Percentiles rank a stretch among this genome's conserved stretches.
Conservation (phyloP, 2,329 filamentous ascomycete genomes). For the Dryadomyces quercivorus region DNA sequence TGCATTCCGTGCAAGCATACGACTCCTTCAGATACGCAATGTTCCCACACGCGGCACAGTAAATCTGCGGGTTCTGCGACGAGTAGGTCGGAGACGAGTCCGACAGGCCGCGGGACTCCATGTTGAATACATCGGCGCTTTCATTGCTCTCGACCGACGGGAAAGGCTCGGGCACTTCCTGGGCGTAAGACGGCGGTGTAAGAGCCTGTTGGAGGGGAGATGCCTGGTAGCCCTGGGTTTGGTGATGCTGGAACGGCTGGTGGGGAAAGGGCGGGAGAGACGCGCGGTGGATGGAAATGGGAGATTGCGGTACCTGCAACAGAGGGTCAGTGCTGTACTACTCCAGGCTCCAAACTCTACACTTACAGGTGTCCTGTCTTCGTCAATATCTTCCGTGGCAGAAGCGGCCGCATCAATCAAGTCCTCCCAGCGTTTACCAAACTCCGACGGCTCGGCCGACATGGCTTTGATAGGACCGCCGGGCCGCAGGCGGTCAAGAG, state of each 20-base stretch:
- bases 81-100: constrained; percentile 64
- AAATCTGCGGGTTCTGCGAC: constrained; percentile 72
- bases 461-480: constrained; percentile 66
- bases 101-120: constrained; percentile 50
- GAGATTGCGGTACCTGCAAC: constrained; percentile 49
- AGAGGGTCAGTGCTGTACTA: neutral
- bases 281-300: constrained; percentile 48
- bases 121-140: constrained; percentile 61
- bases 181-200: constrained; percentile 64
- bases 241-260: constrained; percentile 25
- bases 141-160: constrained; percentile 76
- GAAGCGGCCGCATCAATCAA: constrained; percentile 88
- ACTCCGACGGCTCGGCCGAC: constrained; percentile 73
- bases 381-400: constrained; percentile 81
- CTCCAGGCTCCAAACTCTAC: no score
- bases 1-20: constrained; percentile 92
- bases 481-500: constrained; percentile 46
- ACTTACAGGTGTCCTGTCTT: constrained; percentile 77
- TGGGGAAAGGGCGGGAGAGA: constrained; percentile 50
- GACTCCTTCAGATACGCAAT: constrained; percentile 69
- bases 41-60: constrained; percentile 77
- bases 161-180: constrained; percentile 64
- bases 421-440: constrained; percentile 91
- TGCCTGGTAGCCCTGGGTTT: constrained; percentile 55
- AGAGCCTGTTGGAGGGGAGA: constrained; percentile 84